A percentile compares a stretch with the other conserved stretches of the same genome.
Conservation (phyloP, 2,329 filamentous ascomycete genomes). For the Aureobasidium sp. region DNA sequence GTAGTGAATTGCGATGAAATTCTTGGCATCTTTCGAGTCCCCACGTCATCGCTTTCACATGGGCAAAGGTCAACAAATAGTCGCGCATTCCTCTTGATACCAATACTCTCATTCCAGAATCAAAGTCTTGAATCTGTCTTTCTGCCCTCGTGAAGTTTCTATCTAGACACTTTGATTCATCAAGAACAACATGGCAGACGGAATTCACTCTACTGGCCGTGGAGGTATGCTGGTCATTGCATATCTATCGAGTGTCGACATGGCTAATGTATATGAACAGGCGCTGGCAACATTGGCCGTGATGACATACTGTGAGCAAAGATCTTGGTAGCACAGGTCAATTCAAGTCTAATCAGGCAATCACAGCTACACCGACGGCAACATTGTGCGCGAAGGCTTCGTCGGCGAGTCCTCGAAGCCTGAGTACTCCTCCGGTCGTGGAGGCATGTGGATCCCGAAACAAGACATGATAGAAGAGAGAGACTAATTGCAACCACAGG, state of each 20-base stretch:
- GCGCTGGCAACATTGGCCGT: constrained; percentile 51
- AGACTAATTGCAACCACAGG: constrained; percentile 18
- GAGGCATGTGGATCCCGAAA: constrained; percentile 18
- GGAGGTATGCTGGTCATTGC: constrained; percentile 39
- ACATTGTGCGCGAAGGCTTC: constrained; percentile 40
- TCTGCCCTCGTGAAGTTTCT: not conserved
- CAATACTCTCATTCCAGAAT: not conserved
- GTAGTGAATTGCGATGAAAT: not conserved
- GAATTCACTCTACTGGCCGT: constrained; percentile 46
- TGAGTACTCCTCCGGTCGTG: constrained; percentile 34
- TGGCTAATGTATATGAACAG: constrained; percentile 27
- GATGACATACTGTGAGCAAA: constrained; percentile 38
- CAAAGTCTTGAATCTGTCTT: not conserved
- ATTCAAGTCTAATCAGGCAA: not conserved
- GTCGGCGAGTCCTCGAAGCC: constrained; percentile 31
- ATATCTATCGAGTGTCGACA: not conserved
- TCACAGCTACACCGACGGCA: constrained; percentile 36
- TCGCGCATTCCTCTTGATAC: constrained; percentile 6
- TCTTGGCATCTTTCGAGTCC: not conserved
- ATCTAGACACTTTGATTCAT: no score
- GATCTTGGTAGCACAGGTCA: not conserved
- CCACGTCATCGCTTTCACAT: constrained; percentile 13
- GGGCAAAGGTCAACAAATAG: constrained; percentile 6
- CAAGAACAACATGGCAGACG: constrained; percentile 18
- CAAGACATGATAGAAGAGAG: not conserved